phyloP scores from a whole-genome alignment of 306 rosid species.

The Hylodesmum podocarpum region DNA sequence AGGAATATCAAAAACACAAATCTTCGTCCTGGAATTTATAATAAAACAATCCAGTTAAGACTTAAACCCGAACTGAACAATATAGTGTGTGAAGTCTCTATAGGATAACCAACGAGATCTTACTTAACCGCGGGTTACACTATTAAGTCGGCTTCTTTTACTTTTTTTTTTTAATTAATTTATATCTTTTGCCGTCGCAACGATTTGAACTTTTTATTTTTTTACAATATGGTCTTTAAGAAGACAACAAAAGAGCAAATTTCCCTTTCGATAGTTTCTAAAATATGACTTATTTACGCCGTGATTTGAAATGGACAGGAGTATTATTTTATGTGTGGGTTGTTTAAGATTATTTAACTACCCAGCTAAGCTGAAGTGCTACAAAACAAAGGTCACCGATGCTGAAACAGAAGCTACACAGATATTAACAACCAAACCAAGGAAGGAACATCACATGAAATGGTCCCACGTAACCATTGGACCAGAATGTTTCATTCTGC shows the following conservation, averaged over 20 bases:
- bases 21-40: too few relatives aligned
- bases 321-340: constrained; percentile 2
- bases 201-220: neutral
- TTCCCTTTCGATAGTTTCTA: constrained; percentile 16
- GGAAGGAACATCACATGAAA: constrained; percentile 11
- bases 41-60: too few relatives aligned
- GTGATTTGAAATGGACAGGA: constrained; percentile 20
- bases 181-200: constrained; percentile 33
- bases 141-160: constrained; percentile 18
- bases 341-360: neutral
- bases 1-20: too few relatives aligned
- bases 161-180: neutral
- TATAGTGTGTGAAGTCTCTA: too few relatives aligned
- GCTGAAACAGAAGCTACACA: constrained; percentile 18
- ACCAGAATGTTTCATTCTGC: neutral
- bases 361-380: neutral
- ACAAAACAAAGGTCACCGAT: constrained; percentile 32
- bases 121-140: neutral
- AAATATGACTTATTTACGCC: neutral
- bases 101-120: too few relatives aligned
- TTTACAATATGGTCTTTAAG: neutral
- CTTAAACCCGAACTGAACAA: too few relatives aligned
- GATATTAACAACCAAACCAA: constrained; percentile 26
- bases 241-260: neutral
- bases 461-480: constrained; percentile 32